Base-by-base conservation (phyloP, 2,329 filamentous ascomycete species). In the Fusarium napiforme region DNA sequence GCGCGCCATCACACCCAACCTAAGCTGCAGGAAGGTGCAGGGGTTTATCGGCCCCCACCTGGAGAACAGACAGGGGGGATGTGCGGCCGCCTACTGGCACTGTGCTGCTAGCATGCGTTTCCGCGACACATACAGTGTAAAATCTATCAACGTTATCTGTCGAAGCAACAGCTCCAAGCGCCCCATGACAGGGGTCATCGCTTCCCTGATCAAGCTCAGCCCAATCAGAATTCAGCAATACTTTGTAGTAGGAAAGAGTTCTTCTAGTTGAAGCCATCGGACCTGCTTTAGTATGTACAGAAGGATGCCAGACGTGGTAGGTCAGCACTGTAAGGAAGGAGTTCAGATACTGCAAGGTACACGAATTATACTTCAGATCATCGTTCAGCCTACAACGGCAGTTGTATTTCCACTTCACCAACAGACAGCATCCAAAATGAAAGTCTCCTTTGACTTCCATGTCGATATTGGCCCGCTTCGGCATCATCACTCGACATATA, bases 1-100 rank as follows among this genome's bases (percentile, higher is more conserved):
- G 76, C 76, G 72, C 73, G 69, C 75, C 69, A 67, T 64, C 64
- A 74, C 62, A 60, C 64, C 57, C 67, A 69, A 69, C 67, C 70
- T 60, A 36, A 69, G 40, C 59, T 73, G 66, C 70, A 71, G 70
- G 55, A 73, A 71, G 39, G 47, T 9, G 45, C 65, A 73, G 58
- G 75, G 75, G 34, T 42, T n/a, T 40, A 53, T 63, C 52, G 58
- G 69, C 60, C 69, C 65, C 74, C 76, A 76, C 71, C 57, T 55
- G n/a, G 45, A 53, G 64, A 67, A 60, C 21, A 52, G 28, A n/a
- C 50, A 36, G 58, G 43, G 43, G 57, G 60, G 11, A 18, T 49
- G 64, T 64, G 45, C 49, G 64, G 46, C 34, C 49, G 46, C 65
- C 36, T 23, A 47, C 30, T n/a, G n/a, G 53, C 70, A 77, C 75